Percentiles rank a stretch among this genome's conserved stretches.
These are phyloP conservation scores for Exophiala dermatitidis DNA, from an alignment of 2,329 filamentous ascomycete genomes.

Conservation along the genomic window DNA sequence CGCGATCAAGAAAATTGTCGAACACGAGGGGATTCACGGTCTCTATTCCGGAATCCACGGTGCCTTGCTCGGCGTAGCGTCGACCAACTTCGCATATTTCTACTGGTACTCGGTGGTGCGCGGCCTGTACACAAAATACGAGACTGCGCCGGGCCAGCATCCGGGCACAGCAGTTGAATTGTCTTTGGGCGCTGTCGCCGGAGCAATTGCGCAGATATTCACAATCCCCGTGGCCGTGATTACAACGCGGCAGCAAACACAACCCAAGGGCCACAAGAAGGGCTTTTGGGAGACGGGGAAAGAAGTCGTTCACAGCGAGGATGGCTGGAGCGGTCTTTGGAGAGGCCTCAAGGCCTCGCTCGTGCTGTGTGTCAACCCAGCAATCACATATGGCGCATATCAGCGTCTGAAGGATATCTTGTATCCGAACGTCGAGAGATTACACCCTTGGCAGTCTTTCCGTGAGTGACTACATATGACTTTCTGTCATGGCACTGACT, in stretches of 20 bases:
- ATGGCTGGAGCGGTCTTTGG: constrained; percentile 85
- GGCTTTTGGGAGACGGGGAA: constrained; percentile 77
- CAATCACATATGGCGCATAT: constrained; percentile 96
- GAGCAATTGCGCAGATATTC: constrained; percentile 86
- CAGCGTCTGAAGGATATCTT: constrained; percentile 73
- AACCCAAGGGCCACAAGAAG: constrained; percentile 74
- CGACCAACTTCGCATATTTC: constrained; percentile 98
- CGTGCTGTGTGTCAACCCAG: constrained; percentile 90
- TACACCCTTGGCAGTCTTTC: constrained; percentile 85
- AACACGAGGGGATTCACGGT: constrained; percentile 70
- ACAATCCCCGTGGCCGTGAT: constrained; percentile 95
- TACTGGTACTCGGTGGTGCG: constrained; percentile 96
- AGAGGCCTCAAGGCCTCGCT: constrained; percentile 91
- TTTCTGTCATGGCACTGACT: neutral
- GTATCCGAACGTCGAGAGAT: constrained; percentile 66
- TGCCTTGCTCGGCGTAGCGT: constrained; percentile 82
- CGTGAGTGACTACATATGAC: constrained; percentile 50
- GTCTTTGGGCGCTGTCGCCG: constrained; percentile 74
- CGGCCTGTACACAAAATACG: constrained; percentile 61
- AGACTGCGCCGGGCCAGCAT: constrained; percentile 36
- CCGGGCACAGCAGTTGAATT: constrained; percentile 79
- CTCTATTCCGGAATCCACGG: constrained; percentile 86
- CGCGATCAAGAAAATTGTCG: constrained; percentile 75
- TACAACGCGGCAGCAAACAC: constrained; percentile 92
- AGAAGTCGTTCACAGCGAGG: constrained; percentile 83